These are phyloP conservation scores for Closterium sp. DNA, from an alignment of 139 green algal species.

Conservation along the genomic window DNA sequence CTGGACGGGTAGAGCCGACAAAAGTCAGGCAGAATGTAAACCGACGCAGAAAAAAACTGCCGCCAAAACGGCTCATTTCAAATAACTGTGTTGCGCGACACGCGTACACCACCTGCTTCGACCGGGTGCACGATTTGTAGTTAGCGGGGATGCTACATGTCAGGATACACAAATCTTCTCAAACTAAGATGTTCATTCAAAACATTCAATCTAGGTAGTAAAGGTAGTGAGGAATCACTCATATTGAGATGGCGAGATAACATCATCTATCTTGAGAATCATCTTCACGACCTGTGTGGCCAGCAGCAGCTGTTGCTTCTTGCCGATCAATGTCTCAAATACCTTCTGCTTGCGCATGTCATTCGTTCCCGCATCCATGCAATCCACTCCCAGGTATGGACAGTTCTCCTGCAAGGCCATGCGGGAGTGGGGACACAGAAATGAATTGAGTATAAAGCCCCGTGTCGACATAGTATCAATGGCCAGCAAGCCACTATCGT, in stretches of 20 bases:
- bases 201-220: too few relatives aligned
- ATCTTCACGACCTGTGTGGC: conserved; percentile 99
- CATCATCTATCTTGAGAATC: conserved; percentile 99
- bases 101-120: too few relatives aligned
- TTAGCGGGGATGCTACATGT: too few relatives aligned
- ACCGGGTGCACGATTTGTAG: too few relatives aligned
- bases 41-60: neutral
- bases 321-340: conserved; percentile 97
- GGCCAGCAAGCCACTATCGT: too few relatives aligned
- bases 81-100: neutral
- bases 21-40: neutral
- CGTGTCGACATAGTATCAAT: too few relatives aligned
- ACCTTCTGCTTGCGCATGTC: conserved; percentile 98
- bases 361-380: conserved; percentile 92
- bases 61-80: neutral
- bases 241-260: conserved; percentile 71
- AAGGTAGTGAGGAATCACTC: neutral
- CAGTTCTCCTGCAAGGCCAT: conserved; percentile 69
- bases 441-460: too few relatives aligned
- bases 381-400: conserved; percentile 94
- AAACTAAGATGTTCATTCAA: too few relatives aligned
- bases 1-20: neutral
- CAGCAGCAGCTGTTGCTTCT: conserved; percentile 97
- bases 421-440: neutral
- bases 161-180: too few relatives aligned